phyloP scores from a whole-genome alignment of 2,329 filamentous ascomycete genomes.

The Hypomyces perniciosus region DNA sequence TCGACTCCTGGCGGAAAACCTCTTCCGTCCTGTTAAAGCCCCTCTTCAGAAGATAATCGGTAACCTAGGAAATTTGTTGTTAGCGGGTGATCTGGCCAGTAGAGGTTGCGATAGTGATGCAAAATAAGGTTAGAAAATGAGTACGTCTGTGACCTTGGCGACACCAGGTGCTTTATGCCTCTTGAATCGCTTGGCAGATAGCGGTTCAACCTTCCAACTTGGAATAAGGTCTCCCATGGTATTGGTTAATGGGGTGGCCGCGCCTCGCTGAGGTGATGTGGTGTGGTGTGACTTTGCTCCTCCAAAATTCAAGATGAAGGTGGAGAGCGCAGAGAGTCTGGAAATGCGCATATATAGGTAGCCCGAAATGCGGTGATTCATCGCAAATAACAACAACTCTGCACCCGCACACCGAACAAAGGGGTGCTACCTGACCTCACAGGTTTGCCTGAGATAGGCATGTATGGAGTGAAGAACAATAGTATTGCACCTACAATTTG shows the following conservation, averaged over 20 bases:
- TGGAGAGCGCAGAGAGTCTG: not conserved
- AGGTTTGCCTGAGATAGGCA: not conserved
- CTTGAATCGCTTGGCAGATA: not conserved
- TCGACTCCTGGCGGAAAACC: conserved; percentile 84
- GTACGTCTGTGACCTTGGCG: not conserved
- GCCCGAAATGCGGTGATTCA: too few relatives aligned
- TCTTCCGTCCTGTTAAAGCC: conserved; percentile 91
- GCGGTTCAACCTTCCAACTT: not conserved
- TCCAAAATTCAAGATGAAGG: not conserved
- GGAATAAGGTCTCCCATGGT: not conserved
- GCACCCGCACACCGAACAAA: too few relatives aligned
- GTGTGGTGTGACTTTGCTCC: not conserved
- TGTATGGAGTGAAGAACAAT: conserved; percentile 1
- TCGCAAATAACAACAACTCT: too few relatives aligned
- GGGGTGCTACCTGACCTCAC: too few relatives aligned
- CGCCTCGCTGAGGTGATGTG: not conserved
- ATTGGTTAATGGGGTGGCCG: not conserved
- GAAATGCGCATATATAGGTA: not conserved
- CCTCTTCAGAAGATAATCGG: conserved; percentile 93
- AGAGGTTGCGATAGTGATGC: not conserved
- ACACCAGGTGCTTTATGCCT: not conserved
- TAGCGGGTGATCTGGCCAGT: conserved; percentile 9
- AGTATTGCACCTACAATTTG: conserved; percentile 70
- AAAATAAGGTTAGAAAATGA: not conserved
- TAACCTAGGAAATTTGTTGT: conserved; percentile 48